Percentiles rank a stretch among this genome's conserved stretches.
Evolutionary conservation across 2,329 filamentous ascomycete genomes (phyloP).

Genomic region (Fusarium humuli): DNA sequence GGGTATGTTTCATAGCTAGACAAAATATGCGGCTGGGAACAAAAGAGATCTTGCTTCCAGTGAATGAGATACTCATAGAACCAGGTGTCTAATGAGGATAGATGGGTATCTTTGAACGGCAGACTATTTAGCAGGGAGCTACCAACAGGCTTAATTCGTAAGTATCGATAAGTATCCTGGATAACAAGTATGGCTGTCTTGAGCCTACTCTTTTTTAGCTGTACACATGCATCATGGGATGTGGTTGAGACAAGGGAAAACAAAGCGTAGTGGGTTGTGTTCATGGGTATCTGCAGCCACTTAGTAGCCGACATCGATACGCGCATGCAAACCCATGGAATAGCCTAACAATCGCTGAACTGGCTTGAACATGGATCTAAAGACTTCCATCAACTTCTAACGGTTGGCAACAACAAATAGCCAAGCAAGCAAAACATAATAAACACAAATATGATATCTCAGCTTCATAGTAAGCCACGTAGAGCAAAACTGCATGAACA

Average conservation of each 20-base stretch:
- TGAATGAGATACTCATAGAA: background rate
- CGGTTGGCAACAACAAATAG: too few species aligned
- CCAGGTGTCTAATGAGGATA: too few species aligned
- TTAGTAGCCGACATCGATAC: background rate
- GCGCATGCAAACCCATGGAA: background rate
- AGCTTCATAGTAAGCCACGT: background rate
- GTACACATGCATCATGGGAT: background rate
- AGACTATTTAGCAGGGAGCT: too few species aligned
- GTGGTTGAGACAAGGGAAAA: background rate
- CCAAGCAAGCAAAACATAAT: too few species aligned
- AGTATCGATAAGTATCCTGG: too few species aligned
- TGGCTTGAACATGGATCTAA: background rate
- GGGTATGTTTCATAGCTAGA: background rate
- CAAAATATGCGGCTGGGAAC: background rate
- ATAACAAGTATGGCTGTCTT: background rate
- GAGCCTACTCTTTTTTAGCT: background rate
- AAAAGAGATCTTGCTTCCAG: accelerated
- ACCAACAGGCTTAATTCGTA: too few species aligned
- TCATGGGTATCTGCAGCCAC: background rate
- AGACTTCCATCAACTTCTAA: background rate
- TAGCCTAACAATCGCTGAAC: background rate
- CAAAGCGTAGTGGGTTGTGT: background rate
- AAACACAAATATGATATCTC: background rate
- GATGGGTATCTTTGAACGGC: too few species aligned
- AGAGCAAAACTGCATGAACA: background rate